phyloP scores from a whole-genome alignment of 768 basidiomycete genomes.

The Lactarius hatsudake region DNA sequence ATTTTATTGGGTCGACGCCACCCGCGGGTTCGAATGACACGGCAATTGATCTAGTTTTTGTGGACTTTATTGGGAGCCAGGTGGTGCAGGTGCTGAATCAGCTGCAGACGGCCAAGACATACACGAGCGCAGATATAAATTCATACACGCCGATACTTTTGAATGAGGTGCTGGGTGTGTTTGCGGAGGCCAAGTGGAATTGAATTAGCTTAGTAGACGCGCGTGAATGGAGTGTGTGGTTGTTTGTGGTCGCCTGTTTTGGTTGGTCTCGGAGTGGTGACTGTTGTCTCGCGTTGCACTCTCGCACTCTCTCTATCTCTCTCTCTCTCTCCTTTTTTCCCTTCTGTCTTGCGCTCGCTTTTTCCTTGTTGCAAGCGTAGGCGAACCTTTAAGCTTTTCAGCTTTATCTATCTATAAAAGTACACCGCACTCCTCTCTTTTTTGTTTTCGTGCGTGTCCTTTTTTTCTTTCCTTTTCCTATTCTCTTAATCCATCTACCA shows the following conservation, averaged over 20 bases:
- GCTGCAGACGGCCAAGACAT: constrained; percentile 49
- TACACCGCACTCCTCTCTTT: too few species aligned
- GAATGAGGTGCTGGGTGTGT: constrained; percentile 54
- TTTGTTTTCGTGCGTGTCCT: too few species aligned
- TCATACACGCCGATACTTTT: constrained; percentile 53
- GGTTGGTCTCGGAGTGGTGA: neutral
- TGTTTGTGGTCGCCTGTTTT: neutral
- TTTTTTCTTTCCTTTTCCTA: too few species aligned
- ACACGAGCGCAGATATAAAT: constrained; percentile 49
- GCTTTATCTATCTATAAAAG: too few species aligned
- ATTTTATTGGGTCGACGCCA: constrained; percentile 56
- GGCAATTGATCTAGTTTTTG: constrained; percentile 71
- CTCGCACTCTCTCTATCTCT: neutral
- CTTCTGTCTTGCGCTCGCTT: too few species aligned
- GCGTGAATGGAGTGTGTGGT: neutral
- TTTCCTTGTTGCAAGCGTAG: too few species aligned
- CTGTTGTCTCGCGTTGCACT: neutral
- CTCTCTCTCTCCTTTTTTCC: neutral
- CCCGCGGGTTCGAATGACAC: constrained; percentile 50
- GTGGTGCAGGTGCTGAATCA: constrained; percentile 55
- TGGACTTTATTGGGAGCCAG: constrained; percentile 60
- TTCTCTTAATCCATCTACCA: too few species aligned
- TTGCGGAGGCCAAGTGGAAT: constrained; percentile 45
- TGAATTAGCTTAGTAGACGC: constrained; percentile 1
- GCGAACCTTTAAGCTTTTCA: too few species aligned